phyloP scores from a whole-genome alignment of 441 rosid species.

The Bruguiera hainesii region DNA sequence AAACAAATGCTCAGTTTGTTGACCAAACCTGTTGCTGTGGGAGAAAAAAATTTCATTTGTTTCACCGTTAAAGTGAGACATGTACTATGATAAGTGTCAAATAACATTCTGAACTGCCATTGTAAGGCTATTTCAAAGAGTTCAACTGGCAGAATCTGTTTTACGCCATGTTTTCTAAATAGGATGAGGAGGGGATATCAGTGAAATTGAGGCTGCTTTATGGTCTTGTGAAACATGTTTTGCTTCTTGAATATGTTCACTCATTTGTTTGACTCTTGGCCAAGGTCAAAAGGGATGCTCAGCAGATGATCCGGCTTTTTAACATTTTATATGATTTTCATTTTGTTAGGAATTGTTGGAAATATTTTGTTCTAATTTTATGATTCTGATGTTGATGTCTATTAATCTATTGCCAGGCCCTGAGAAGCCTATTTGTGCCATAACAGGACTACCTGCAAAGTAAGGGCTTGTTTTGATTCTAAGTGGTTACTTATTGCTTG shows the following conservation, averaged over 20 bases:
- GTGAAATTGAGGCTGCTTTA: neutral
- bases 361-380: neutral
- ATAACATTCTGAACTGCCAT: neutral
- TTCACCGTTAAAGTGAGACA: neutral
- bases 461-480: slow-evolving; percentile 37
- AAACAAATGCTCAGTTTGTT: too few relatives aligned
- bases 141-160: too few relatives aligned
- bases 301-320: neutral
- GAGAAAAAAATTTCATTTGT: too few relatives aligned
- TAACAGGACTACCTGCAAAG: slow-evolving; percentile 98
- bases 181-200: neutral
- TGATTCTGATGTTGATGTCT: slow-evolving; percentile 19
- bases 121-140: neutral
- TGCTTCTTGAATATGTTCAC: neutral
- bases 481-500: slow-evolving; percentile 10
- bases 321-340: neutral
- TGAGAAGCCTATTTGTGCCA: slow-evolving; percentile 69
- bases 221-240: neutral
- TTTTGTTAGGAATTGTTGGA: neutral
- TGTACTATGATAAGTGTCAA: neutral
- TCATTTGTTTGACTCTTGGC: neutral
- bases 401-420: slow-evolving; percentile 54
- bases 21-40: too few relatives aligned
- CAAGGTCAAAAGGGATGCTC: neutral
- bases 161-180: neutral